Evolutionary conservation across 768 basidiomycete species (phyloP).

Genomic region (Porphyrellus cyaneotinctus): DNA sequence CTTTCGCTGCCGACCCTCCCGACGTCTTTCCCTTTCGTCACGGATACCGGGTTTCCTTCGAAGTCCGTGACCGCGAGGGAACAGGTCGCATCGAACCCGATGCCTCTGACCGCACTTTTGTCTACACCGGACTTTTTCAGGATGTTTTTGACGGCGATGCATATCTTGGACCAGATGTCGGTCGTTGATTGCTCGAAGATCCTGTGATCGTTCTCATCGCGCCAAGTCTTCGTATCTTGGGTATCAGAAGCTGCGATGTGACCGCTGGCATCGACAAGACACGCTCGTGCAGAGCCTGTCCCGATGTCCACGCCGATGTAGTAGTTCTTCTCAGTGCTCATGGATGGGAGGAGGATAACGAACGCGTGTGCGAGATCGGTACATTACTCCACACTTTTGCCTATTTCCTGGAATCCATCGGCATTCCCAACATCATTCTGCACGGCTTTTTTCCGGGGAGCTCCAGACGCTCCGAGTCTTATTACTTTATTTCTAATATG

Average conservation of each 20-base stretch:
- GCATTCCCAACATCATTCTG: not conserved
- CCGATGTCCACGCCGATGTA: constrained; percentile 85
- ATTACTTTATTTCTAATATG: too few species aligned
- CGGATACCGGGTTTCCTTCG: constrained; percentile 66
- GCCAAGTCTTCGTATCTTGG: constrained; percentile 79
- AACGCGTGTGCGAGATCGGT: constrained; percentile 3
- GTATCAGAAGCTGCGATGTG: constrained; percentile 73
- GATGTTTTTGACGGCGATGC: constrained; percentile 57
- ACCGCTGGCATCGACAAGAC: constrained; percentile 67
- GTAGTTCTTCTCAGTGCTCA: constrained; percentile 39
- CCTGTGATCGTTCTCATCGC: constrained; percentile 77
- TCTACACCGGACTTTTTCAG: constrained; percentile 53
- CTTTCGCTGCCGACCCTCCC: constrained; percentile 62
- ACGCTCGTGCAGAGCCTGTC: constrained; percentile 89
- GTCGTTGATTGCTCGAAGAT: constrained; percentile 96
- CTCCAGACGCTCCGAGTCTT: not conserved
- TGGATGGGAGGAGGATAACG: constrained; percentile 16
- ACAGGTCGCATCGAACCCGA: constrained; percentile 97
- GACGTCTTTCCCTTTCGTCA: constrained; percentile 64
- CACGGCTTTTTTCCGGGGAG: not conserved
- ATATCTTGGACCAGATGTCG: constrained; percentile 80
- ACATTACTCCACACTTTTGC: constrained; percentile 9
- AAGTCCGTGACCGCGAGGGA: constrained; percentile 83
- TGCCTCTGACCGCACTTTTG: constrained; percentile 67
- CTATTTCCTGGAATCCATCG: not conserved